phyloP scores from a whole-genome alignment of 2,329 filamentous ascomycete genomes.

The Verticillium klebahnii region DNA sequence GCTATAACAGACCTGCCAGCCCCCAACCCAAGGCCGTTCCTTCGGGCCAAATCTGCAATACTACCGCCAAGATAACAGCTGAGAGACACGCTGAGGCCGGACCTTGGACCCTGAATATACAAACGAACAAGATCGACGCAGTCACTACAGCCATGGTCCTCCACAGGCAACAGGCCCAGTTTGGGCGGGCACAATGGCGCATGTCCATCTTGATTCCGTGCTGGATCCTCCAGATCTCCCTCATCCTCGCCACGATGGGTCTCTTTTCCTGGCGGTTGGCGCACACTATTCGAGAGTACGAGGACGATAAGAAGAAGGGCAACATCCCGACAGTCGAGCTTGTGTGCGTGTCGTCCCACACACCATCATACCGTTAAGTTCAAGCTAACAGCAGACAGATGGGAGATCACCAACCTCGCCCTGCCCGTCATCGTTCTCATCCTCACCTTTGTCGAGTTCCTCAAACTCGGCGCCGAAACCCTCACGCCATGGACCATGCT shows the following conservation, averaged over 20 bases:
- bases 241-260: constrained; percentile 42
- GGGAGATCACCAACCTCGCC: constrained; percentile 48
- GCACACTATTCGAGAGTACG: constrained; percentile 36
- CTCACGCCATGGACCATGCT: constrained; percentile 52
- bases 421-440: constrained; percentile 42
- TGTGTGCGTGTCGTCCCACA: constrained; percentile 39
- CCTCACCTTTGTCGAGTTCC: constrained; percentile 43
- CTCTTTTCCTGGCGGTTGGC: constrained; percentile 50
- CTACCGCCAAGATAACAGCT: not conserved
- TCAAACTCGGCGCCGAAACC: constrained; percentile 40
- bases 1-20: not conserved
- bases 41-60: not conserved
- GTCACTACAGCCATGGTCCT: constrained; percentile 26
- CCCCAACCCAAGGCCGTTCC: not conserved
- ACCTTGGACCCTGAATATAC: not conserved
- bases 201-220: constrained; percentile 40
- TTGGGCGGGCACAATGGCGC: constrained; percentile 47
- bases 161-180: constrained; percentile 48
- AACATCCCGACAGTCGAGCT: constrained; percentile 40
- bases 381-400: constrained; percentile 28
- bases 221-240: constrained; percentile 43
- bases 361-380: not conserved
- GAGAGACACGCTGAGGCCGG: not conserved
- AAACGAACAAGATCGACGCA: not conserved
- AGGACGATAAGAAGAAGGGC: constrained; percentile 33